Base-by-base conservation (phyloP, 202 grass and related monocot genomes). In the Carex sylvatica region DNA sequence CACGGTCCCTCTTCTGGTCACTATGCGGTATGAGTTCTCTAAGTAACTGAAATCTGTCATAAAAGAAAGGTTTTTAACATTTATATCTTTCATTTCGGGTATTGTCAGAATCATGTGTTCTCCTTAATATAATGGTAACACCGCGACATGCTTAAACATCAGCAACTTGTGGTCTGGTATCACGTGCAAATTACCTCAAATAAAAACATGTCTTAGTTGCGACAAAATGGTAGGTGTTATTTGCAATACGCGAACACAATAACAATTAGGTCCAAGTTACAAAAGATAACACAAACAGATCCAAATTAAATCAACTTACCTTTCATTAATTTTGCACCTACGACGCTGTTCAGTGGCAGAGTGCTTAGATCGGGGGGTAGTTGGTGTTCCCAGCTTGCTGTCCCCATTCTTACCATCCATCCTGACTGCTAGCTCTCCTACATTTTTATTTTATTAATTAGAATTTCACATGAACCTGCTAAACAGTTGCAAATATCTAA, bases 1-100 rank as follows among this genome's bases (percentile, higher is more conserved):
- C 90, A 70, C 84, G 86, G 78, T 92, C 90, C 82, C 87, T 89
- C 85, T 92, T 92, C 79, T 92, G 90, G 72, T 92, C 90, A 69
- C 84, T 89, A 74, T 89, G 78, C 26, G 90, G 90, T 84, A 92
- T 87, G 56, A 92, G 87, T 33, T 92, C 90, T 70, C 90, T 84
- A 59, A 92, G 87, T 63, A 89, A 89, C 85, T 92, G 87, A 89
- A 92, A 92, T 89, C 90, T 92, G 87, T 2, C 78, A 89, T 30
- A 44, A 19, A 81, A 47, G 2, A 36, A 68, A 53, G 35, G 1
- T 42, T 14, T 14, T 18, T 30, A 74, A 74, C 12, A 44, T 74
- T 14, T 53, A 73, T 49, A 16, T 73, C 9, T 74, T 23, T 16
- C 53, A 53, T 52, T 28, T 10, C 0, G 5, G 11, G 70, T 1